These are phyloP conservation scores for Petasospora rhodanensis DNA, from an alignment of 1,139 yeast genomes.

Conservation along the genomic window DNA sequence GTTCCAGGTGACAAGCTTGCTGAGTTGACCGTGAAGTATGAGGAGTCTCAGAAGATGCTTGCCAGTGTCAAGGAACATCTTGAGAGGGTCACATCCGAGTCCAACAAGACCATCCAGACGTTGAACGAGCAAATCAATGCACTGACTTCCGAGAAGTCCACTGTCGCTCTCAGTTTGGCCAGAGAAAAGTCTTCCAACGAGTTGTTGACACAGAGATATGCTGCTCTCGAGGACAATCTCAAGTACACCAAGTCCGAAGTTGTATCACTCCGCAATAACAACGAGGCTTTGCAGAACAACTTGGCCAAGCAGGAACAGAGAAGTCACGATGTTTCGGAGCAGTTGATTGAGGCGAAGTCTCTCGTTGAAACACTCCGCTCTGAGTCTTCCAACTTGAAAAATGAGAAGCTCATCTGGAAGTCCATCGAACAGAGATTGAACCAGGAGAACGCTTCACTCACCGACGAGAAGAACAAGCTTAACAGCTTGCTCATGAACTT, in stretches of 20 bases:
- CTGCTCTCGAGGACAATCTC: conserved; percentile 33
- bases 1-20: conserved; percentile 30
- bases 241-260: conserved; percentile 40
- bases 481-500: conserved; percentile 57
- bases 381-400: conserved; percentile 44
- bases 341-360: conserved; percentile 42
- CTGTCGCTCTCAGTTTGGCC: conserved; percentile 41
- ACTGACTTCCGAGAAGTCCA: conserved; percentile 46
- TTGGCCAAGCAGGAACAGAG: conserved; percentile 51
- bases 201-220: conserved; percentile 42
- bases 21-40: conserved; percentile 29
- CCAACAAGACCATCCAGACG: conserved; percentile 36
- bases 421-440: conserved; percentile 49
- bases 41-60: conserved; percentile 30
- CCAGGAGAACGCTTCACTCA: conserved; percentile 49
- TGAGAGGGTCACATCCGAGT: conserved; percentile 36
- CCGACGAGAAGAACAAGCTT: conserved; percentile 56
- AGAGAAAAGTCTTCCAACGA: conserved; percentile 42
- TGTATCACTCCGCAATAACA: conserved; percentile 38
- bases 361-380: conserved; percentile 36
- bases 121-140: conserved; percentile 36
- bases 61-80: conserved; percentile 33
- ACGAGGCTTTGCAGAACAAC: conserved; percentile 50
- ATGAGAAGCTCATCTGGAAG: conserved; percentile 51
- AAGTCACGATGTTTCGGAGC: conserved; percentile 54